A percentile compares a stretch with the other conserved stretches of the same genome.
phyloP scores from a whole-genome alignment of 257 asterid species.

The Plectranthus barbatus region DNA sequence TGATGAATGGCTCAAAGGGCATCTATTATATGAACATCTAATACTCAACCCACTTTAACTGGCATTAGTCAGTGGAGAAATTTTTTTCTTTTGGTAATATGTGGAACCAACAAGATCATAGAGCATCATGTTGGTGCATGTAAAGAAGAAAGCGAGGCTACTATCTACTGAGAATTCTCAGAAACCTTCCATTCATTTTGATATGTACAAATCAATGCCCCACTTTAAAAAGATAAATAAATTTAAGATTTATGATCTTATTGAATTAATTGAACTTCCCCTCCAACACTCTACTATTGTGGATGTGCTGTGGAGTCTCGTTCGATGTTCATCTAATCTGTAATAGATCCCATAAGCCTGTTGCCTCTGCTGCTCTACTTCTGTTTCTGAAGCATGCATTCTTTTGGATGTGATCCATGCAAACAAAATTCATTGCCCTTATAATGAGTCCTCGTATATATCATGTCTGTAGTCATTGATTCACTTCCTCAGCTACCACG shows the following conservation, averaged over 20 bases:
- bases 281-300: slow-evolving; percentile 1
- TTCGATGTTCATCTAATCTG: not conserved
- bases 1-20: not conserved
- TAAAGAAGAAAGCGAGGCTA: not conserved
- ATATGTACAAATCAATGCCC: not conserved
- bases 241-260: not conserved
- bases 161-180: slow-evolving; percentile 2
- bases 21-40: not conserved
- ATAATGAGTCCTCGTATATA: not conserved
- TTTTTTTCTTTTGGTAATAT: not conserved
- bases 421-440: slow-evolving; percentile 5
- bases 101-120: not conserved
- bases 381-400: not conserved
- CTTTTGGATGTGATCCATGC: slow-evolving; percentile 5
- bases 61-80: not conserved
- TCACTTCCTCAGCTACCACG: slow-evolving; percentile 9
- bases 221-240: not conserved
- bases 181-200: slow-evolving; percentile 1
- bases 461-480: slow-evolving; percentile 5
- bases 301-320: not conserved
- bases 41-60: not conserved
- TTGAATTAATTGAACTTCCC: not conserved
- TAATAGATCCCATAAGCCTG: not conserved
- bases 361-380: not conserved
- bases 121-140: slow-evolving; percentile 8